Base-by-base conservation (phyloP, 75 land plant species). In the Larix kaempferi region DNA sequence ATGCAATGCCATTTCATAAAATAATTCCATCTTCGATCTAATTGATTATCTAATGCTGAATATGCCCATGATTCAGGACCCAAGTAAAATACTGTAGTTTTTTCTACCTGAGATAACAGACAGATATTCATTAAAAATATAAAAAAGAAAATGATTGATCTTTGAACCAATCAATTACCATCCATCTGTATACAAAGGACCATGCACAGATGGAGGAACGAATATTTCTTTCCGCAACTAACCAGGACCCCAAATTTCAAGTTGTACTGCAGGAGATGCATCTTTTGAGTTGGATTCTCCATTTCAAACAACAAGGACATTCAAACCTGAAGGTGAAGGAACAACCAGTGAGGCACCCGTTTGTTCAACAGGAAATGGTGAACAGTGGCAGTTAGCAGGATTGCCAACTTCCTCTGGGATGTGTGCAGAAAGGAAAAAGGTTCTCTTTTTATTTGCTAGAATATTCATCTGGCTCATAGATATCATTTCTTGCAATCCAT, bases 261-360 rank as follows among this genome's bases (percentile, higher is more conserved):
- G 85, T 76, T 87, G 82, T 19, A 83, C 79, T 15, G 96, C 82
- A 61, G 90, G 35, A 19, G 88, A 57, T 29, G 63, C 64, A 57
- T 87, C 84, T 75, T 87, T 87, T 15, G 49, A 84, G 4, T 76
- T 81, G 74, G 85, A 76, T 57, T 93, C 94, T 59, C 84, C 57
- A 72, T 95, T 93, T 11, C 89, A 86, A 74, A 95, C 80, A n/a
- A 95, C 85, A 26, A 98, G 90, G 59, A 98, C 87, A 84, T 98
- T 95, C 54, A 83, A 81, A 19, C 99, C 99, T 74, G 99, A 95
- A 2, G 94, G 94, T 56, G 99, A 98, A 44, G 99, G 98, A 52
- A 95, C 92, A 37, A 98, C 73, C 26, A 88, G 62, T 33, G 96
- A 84, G 17, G 85, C 94, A 14, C 92, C 99, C 22, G 66, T 81